Evolutionary conservation across 306 rosid species (phyloP).

Genomic region (Trichosanthes cucumerina): DNA sequence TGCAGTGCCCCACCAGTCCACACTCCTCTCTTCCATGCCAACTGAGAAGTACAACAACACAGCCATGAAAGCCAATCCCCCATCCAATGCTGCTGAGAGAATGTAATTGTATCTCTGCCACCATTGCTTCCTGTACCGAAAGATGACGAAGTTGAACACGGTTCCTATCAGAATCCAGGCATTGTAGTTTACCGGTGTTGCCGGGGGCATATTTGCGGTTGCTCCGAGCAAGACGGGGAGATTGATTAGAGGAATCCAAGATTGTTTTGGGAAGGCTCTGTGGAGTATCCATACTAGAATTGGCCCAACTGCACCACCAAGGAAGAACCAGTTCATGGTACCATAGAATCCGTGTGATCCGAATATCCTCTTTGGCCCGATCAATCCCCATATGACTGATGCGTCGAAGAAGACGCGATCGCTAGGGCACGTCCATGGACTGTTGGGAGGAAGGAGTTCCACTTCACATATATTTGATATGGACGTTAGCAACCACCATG

Average conservation of each 20-base stretch:
- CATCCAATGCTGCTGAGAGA: conserved; percentile 14
- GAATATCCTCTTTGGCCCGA: conserved; percentile 25
- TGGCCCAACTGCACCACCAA: conserved; percentile 22
- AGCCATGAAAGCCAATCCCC: conserved; percentile 39
- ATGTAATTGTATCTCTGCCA: conserved; percentile 14
- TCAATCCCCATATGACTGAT: conserved; percentile 28
- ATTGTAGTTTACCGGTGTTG: conserved; percentile 4
- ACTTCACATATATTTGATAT: conserved; percentile 19
- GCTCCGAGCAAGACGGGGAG: conserved; percentile 12
- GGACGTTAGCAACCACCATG: conserved; percentile 24
- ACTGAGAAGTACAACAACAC: conserved; percentile 37
- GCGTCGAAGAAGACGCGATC: conserved; percentile 26
- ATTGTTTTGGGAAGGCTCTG: conserved; percentile 14
- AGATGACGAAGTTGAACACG: conserved; percentile 1
- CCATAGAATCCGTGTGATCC: conserved; percentile 20
- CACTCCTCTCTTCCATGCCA: conserved; percentile 27
- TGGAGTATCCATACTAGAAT: conserved; percentile 13
- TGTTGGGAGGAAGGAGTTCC: conserved; percentile 14
- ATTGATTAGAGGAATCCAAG: conserved; percentile 17
- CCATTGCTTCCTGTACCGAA: conserved; percentile 6
- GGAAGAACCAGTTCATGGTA: conserved; percentile 28
- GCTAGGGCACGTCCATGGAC: conserved; percentile 30
- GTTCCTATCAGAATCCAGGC: conserved; percentile 11
- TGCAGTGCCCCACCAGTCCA: conserved; percentile 49
- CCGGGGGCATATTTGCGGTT: conserved; percentile 5